Evolutionary conservation across 192 early-diverging fungal species (phyloP).

Genomic region (Thamnidium elegans): DNA sequence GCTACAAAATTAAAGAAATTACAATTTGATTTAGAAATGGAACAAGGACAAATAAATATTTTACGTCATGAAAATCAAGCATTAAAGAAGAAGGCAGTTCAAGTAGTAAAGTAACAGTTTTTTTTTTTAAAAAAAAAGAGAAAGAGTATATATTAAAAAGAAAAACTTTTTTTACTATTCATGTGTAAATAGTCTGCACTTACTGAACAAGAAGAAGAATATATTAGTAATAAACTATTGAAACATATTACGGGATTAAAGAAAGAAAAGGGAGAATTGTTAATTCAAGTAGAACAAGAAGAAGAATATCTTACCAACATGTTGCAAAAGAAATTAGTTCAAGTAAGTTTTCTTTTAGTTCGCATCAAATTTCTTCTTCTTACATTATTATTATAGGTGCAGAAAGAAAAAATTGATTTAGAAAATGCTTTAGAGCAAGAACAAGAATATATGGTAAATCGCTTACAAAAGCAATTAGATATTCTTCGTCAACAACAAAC

Average conservation of each 20-base stretch:
- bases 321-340: slow-evolving; percentile 66
- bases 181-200: slow-evolving; percentile 52
- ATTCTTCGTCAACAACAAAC: slow-evolving; percentile 36
- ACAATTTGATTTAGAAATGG: slow-evolving; percentile 66
- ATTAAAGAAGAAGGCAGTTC: slow-evolving; percentile 51
- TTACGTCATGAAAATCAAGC: slow-evolving; percentile 57
- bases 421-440: slow-evolving; percentile 88
- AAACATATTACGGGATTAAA: slow-evolving; percentile 70
- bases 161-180: no score
- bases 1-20: slow-evolving; percentile 44
- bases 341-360: slow-evolving; percentile 33
- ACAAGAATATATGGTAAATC: slow-evolving; percentile 89
- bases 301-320: slow-evolving; percentile 80
- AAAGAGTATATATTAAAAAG: not conserved
- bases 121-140: not conserved
- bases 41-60: slow-evolving; percentile 58
- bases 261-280: slow-evolving; percentile 74
- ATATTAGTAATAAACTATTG: slow-evolving; percentile 70
- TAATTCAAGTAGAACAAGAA: slow-evolving; percentile 74
- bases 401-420: slow-evolving; percentile 88
- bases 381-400: slow-evolving; percentile 47
- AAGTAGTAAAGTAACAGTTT: slow-evolving; percentile 54
- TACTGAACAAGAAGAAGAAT: slow-evolving; percentile 69
- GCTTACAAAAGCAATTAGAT: slow-evolving; percentile 80
- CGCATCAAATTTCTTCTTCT: not conserved